Evolutionary conservation across 768 basidiomycete genomes (phyloP).

Genomic region (Piloderma croceum): DNA sequence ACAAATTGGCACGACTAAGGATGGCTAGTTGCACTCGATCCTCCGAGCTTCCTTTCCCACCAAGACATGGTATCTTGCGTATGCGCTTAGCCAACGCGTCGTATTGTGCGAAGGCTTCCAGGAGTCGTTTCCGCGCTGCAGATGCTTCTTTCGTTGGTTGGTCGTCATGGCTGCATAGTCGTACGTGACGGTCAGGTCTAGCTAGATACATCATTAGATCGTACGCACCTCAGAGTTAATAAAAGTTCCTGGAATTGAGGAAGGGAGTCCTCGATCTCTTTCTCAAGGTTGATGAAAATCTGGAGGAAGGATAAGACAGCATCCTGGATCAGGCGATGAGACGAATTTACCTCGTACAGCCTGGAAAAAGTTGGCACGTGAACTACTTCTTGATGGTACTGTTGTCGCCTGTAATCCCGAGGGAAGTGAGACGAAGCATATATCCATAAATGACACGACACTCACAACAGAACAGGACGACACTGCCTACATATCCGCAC

Average conservation of each 20-base stretch:
- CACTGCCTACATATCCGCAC: slow-evolving; percentile 86
- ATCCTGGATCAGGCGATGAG: not conserved
- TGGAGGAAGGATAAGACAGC: slow-evolving; percentile 22
- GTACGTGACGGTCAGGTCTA: slow-evolving; percentile 21
- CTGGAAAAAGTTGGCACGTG: slow-evolving; percentile 57
- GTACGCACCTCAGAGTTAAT: slow-evolving; percentile 55
- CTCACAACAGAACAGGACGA: slow-evolving; percentile 73
- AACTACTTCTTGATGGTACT: slow-evolving; percentile 62
- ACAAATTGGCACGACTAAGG: slow-evolving; percentile 65
- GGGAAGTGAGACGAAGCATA: no score
- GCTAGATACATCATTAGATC: slow-evolving; percentile 1
- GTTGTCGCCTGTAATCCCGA: slow-evolving; percentile 68
- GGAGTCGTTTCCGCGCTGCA: slow-evolving; percentile 68
- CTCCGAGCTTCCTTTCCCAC: slow-evolving; percentile 63
- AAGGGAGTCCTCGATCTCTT: slow-evolving; percentile 83
- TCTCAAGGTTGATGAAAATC: slow-evolving; percentile 70
- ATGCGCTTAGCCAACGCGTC: slow-evolving; percentile 87
- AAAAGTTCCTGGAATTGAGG: slow-evolving; percentile 88
- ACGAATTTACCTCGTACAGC: slow-evolving; percentile 58
- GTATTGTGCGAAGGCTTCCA: slow-evolving; percentile 84
- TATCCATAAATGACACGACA: slow-evolving; percentile 13
- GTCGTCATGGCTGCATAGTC: slow-evolving; percentile 34
- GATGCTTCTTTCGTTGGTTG: slow-evolving; percentile 65
- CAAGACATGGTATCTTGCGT: slow-evolving; percentile 58
- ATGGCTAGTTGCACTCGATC: slow-evolving; percentile 83